Conservation (phyloP, 768 basidiomycete species). For the Lepiota venenata region DNA sequence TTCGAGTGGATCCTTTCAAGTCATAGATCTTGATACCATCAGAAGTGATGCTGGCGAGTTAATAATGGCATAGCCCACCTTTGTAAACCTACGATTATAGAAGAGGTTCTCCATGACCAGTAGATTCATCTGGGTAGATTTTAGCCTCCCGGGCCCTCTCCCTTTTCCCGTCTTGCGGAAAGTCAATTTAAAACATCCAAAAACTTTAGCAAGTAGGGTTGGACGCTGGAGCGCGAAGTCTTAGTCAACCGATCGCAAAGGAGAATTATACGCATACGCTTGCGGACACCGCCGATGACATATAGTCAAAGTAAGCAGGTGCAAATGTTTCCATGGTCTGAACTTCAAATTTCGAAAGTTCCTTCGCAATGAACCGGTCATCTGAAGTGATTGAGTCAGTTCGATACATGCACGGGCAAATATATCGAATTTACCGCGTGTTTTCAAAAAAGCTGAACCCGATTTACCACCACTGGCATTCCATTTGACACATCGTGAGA, state of each 20-base stretch:
- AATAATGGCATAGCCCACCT: constrained; percentile 41
- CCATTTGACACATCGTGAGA: constrained; percentile 95
- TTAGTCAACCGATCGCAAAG: neutral
- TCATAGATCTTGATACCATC: constrained; percentile 75
- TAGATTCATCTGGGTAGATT: constrained; percentile 90
- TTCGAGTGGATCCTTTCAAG: constrained; percentile 92
- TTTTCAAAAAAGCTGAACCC: constrained; percentile 95
- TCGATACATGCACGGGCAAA: neutral
- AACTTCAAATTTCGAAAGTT: constrained; percentile 85
- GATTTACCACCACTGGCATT: constrained; percentile 95
- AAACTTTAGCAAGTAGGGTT: constrained; percentile 92
- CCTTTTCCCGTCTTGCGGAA: constrained; percentile 82
- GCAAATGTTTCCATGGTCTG: constrained; percentile 97
- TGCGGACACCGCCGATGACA: constrained; percentile 88
- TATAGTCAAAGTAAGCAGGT: constrained; percentile 96
- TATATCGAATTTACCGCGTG: constrained; percentile 57
- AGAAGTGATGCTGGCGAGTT: constrained; percentile 33
- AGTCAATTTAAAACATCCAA: constrained; percentile 93
- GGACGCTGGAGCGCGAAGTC: constrained; percentile 59
- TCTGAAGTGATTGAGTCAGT: constrained; percentile 45
- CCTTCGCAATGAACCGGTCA: constrained; percentile 98
- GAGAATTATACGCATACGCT: constrained; percentile 49
- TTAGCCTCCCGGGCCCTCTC: constrained; percentile 58
- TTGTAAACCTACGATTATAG: constrained; percentile 87
- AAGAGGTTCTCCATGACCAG: constrained; percentile 98